Base-by-base conservation (phyloP, 2,329 filamentous ascomycete species). In the Ilyonectria destructans region DNA sequence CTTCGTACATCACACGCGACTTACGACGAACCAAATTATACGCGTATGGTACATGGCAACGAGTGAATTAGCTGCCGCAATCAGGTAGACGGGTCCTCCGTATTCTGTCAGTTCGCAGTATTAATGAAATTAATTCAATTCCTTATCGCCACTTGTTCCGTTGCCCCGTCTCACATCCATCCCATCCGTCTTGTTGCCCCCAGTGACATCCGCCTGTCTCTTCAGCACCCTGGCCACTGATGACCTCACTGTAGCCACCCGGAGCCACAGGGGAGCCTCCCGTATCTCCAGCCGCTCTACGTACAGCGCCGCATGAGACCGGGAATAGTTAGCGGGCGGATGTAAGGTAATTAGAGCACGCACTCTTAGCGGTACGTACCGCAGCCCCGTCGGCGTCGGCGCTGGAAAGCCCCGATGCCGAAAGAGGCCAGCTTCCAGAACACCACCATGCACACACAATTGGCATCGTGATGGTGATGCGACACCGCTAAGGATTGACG, bases 401-500 rank as follows among this genome's bases (percentile, higher is more conserved):
- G 35, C 19, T 58, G 51, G 37, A 23, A 61, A 29, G n/a, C 48
- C 64, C 64, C 64, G 64, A 57, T 73, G 55, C 71, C 74, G 65
- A 67, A 76, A 76, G 67, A 76, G 74, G 74, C 73, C 74, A 76
- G 71, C 74, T 76, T 75, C 74, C 64, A 75, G 74, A 74, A 73
- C 65, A 67, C 52, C 67, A 65, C 40, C 26, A 43, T 37, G 19
- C 29, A n/a, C 51, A 19, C 48, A 48, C 46, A 49, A 33, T 19
- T 17, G 10, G 45, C 33, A 64, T 58, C 60, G 61, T 65, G 52
- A 33, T 56, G 37, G 48, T 61, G 58, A 52, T 62, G 60, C 57
- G 9, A 51, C 55, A 46, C 65, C 55, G 48, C 54, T 54, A 59
- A 54, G 35, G 51, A 45, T 35, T 45, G 58, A 56, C 60, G 59